phyloP scores from a whole-genome alignment of 2,329 filamentous ascomycete genomes.

The Cercospora citrullina region DNA sequence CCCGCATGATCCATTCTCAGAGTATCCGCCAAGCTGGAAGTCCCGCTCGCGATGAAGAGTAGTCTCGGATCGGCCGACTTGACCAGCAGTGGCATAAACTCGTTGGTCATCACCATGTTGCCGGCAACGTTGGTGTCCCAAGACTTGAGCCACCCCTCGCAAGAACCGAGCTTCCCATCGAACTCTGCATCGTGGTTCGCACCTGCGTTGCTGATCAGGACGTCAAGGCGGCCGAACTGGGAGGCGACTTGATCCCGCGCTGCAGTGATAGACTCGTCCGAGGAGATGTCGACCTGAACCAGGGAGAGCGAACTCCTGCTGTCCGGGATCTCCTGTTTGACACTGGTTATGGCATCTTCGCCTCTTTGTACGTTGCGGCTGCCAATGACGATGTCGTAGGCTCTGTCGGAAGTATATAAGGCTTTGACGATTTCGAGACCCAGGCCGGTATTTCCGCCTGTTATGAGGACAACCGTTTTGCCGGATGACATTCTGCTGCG shows the following conservation, averaged over 20 bases:
- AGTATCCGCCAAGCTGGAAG: constrained; percentile 43
- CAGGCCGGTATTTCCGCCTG: constrained; percentile 59
- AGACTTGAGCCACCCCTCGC: constrained; percentile 40
- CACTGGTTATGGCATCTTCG: constrained; percentile 46
- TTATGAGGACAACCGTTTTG: constrained; percentile 55
- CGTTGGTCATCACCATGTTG: constrained; percentile 42
- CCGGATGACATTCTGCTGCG: constrained; percentile 26
- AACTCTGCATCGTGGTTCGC: constrained; percentile 47
- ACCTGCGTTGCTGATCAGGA: constrained; percentile 60
- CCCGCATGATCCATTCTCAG: constrained; percentile 33
- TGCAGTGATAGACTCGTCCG: constrained; percentile 54
- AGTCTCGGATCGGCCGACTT: constrained; percentile 40
- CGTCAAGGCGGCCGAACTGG: constrained; percentile 52
- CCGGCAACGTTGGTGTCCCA: constrained; percentile 45
- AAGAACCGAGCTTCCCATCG: constrained; percentile 35
- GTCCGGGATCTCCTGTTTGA: constrained; percentile 46
- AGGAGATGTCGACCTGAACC: constrained; percentile 56
- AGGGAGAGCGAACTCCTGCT: constrained; percentile 48
- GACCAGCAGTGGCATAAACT: constrained; percentile 43
- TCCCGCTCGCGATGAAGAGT: constrained; percentile 46
- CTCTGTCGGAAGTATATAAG: constrained; percentile 49
- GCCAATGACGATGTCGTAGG: constrained; percentile 60
- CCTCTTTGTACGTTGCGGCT: constrained; percentile 55
- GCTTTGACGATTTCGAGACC: constrained; percentile 60
- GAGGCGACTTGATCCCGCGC: constrained; percentile 48